A percentile compares a stretch with the other conserved stretches of the same genome.
These are phyloP conservation scores for Phoma sp. DNA, from an alignment of 2,329 filamentous ascomycete genomes.

Conservation along the genomic window DNA sequence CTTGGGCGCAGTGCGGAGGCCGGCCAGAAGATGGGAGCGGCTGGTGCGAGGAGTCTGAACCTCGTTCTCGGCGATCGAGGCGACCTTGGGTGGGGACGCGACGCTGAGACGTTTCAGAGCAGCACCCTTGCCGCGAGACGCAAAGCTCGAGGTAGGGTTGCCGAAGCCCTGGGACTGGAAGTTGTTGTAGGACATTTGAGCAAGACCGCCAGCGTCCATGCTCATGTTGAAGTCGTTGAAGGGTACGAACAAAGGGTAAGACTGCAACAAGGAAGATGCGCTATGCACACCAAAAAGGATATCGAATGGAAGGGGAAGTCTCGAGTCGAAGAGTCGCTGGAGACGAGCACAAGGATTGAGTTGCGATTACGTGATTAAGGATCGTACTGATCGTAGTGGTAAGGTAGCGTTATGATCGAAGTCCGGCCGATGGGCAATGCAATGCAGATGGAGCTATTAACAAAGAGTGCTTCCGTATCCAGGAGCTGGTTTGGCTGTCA, in stretches of 20 bases:
- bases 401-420: constrained; percentile 42
- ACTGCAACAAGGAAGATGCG: constrained; percentile 40
- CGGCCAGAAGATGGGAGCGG: constrained; percentile 91
- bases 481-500: constrained; percentile 11
- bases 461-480: constrained; percentile 32
- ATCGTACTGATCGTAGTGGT: constrained; percentile 46
- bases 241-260: constrained; percentile 40
- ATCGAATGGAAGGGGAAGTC: constrained; percentile 40
- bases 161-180: constrained; percentile 71
- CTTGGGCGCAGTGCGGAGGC: constrained; percentile 92
- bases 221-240: constrained; percentile 51
- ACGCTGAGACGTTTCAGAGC: constrained; percentile 88
- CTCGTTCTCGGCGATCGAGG: constrained; percentile 70
- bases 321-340: constrained; percentile 22
- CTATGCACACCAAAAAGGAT: constrained; percentile 38
- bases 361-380: constrained; percentile 51
- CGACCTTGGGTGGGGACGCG: constrained; percentile 74
- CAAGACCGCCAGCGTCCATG: constrained; percentile 98
- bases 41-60: constrained; percentile 84
- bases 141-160: constrained; percentile 80
- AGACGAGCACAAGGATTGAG: constrained; percentile 34
- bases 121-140: constrained; percentile 82
- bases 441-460: constrained; percentile 49
- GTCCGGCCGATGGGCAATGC: constrained; percentile 48
- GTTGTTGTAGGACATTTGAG: constrained; percentile 96